phyloP scores from a whole-genome alignment of 176 grass and related monocot genomes.

The Raddia distichophylla region DNA sequence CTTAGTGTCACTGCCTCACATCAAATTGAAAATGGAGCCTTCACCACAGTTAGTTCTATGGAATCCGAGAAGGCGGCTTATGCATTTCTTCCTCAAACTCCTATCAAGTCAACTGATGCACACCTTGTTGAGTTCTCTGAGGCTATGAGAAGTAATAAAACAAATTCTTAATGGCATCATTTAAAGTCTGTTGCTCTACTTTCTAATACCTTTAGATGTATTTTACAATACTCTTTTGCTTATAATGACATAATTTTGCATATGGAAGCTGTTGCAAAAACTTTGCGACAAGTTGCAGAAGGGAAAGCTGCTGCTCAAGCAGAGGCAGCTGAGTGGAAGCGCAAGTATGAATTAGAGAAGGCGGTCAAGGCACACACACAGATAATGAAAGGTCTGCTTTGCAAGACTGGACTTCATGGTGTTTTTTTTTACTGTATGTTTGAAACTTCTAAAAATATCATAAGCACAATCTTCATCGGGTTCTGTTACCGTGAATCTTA shows the following conservation, averaged over 20 bases:
- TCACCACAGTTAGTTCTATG: slow-evolving; percentile 33
- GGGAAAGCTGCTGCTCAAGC: slow-evolving; percentile 85
- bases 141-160: slow-evolving; percentile 80
- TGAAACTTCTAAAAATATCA: neutral
- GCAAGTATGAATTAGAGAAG: slow-evolving; percentile 81
- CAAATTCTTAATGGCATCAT: slow-evolving; percentile 5
- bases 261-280: slow-evolving; percentile 85
- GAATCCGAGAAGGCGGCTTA: slow-evolving; percentile 58
- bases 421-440: neutral
- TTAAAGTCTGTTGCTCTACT: slow-evolving; percentile 12
- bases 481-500: slow-evolving; percentile 21
- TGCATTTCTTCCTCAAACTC: slow-evolving; percentile 70
- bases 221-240: slow-evolving; percentile 17
- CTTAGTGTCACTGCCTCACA: slow-evolving; percentile 35
- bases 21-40: slow-evolving; percentile 48
- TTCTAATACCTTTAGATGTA: neutral
- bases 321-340: slow-evolving; percentile 92
- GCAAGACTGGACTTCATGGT: slow-evolving; percentile 2
- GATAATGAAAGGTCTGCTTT: slow-evolving; percentile 60
- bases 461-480: neutral
- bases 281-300: slow-evolving; percentile 80
- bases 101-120: slow-evolving; percentile 73
- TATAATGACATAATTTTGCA: slow-evolving; percentile 44
- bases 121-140: slow-evolving; percentile 92
- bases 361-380: slow-evolving; percentile 58